Conservation (phyloP, 345 rosid genomes). For the Physaria fendleri region DNA sequence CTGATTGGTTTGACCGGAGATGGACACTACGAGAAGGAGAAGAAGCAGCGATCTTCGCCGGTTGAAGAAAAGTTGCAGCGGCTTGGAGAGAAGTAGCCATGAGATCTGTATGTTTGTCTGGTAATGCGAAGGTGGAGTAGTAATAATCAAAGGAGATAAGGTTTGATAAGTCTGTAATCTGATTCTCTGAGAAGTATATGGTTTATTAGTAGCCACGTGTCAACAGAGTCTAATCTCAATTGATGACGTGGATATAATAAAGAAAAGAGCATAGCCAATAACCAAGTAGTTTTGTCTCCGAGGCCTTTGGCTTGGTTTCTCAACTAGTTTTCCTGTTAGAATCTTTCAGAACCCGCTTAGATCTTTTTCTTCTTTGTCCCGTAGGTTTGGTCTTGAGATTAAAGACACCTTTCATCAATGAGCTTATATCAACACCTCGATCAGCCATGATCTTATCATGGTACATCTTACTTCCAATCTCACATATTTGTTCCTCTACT, state of each 20-base stretch:
- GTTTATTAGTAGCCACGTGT: slow-evolving; percentile 61
- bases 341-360: slow-evolving; percentile 30
- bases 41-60: slow-evolving; percentile 45
- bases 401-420: slow-evolving; percentile 72
- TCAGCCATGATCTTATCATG: slow-evolving; percentile 68
- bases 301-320: neutral
- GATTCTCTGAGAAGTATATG: slow-evolving; percentile 17
- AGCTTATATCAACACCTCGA: slow-evolving; percentile 59
- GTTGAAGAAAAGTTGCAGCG: slow-evolving; percentile 76
- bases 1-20: slow-evolving; percentile 43
- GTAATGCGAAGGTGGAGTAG: slow-evolving; percentile 1
- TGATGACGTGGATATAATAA: slow-evolving; percentile 13
- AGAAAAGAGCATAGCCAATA: too few relatives aligned
- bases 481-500: slow-evolving; percentile 66
- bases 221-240: neutral
- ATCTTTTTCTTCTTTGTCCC: slow-evolving; percentile 28
- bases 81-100: slow-evolving; percentile 93
- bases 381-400: slow-evolving; percentile 26
- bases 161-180: neutral
- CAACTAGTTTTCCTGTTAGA: slow-evolving; percentile 15
- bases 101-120: slow-evolving; percentile 2
- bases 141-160: slow-evolving; percentile 17
- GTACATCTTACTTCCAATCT: slow-evolving; percentile 81
- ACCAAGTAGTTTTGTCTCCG: too few relatives aligned
- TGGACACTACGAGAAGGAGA: slow-evolving; percentile 36